Percentiles rank a stretch among this genome's conserved stretches.
Conservation (phyloP, 1,284 basidiomycete species). For the Cryptococcus sp. region DNA sequence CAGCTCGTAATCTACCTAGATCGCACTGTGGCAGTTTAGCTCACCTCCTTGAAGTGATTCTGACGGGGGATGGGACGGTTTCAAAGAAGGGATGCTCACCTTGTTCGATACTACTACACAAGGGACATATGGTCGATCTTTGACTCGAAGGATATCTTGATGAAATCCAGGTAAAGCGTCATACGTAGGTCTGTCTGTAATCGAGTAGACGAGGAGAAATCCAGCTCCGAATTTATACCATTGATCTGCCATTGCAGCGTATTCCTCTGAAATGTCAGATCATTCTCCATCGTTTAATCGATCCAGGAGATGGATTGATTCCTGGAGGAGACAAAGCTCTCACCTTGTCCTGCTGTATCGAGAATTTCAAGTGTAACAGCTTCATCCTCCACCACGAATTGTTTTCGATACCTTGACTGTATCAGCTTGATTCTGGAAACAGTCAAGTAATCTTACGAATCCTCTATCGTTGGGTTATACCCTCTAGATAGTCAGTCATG, state of each 20-base stretch:
- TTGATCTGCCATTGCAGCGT: slow-evolving; percentile 54
- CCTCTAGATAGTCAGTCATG: slow-evolving; percentile 12
- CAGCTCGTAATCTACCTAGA: slow-evolving; percentile 51
- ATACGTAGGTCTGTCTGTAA: slow-evolving; percentile 54
- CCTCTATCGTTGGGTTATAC: slow-evolving; percentile 55
- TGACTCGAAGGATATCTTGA: slow-evolving; percentile 52
- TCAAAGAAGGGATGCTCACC: slow-evolving; percentile 9
- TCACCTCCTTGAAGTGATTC: not conserved
- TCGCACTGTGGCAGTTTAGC: slow-evolving; percentile 48
- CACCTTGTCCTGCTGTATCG: slow-evolving; percentile 54
- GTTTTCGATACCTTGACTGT: slow-evolving; percentile 46
- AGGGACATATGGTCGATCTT: slow-evolving; percentile 54
- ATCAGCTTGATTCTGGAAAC: not conserved
- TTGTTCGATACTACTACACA: slow-evolving; percentile 53
- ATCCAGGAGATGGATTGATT: not conserved
- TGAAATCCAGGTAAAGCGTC: slow-evolving; percentile 53
- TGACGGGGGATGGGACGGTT: not conserved
- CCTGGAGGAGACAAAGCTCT: slow-evolving; percentile 3
- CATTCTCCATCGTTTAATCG: not conserved
- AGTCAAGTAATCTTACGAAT: slow-evolving; percentile 26
- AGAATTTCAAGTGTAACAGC: slow-evolving; percentile 55
- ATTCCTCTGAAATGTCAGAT: slow-evolving; percentile 26
- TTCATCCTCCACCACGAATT: slow-evolving; percentile 55
- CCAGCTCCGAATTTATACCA: slow-evolving; percentile 57
- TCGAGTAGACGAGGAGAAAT: slow-evolving; percentile 56